These are phyloP conservation scores for Zasmidium angulare DNA, from an alignment of 2,329 filamentous ascomycete species.

Conservation along the genomic window DNA sequence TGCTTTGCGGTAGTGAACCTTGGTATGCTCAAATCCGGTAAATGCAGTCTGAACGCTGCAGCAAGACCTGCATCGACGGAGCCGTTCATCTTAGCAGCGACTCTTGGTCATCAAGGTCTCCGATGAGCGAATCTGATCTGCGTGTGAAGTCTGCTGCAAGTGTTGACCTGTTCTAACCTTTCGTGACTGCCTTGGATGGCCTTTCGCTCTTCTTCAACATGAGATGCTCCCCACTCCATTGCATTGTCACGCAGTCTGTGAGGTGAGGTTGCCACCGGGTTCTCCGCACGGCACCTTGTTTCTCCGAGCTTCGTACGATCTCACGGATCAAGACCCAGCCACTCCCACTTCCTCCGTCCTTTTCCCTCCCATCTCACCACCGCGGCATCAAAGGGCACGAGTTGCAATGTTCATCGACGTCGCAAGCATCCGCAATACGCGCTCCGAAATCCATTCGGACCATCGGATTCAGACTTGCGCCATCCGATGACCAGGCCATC, in stretches of 20 bases:
- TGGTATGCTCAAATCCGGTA: slow-evolving; percentile 60
- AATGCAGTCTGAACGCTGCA: slow-evolving; percentile 53
- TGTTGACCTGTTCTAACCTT: no score
- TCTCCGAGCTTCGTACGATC: slow-evolving; percentile 4
- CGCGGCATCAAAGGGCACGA: background rate
- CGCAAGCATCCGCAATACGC: background rate
- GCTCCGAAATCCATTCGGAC: background rate
- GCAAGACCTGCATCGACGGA: slow-evolving; percentile 17
- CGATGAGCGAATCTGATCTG: no score
- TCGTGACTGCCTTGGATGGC: no score
- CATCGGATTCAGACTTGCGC: background rate
- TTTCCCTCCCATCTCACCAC: background rate
- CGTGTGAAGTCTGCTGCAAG: no score
- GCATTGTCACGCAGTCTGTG: slow-evolving; percentile 7
- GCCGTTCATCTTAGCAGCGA: slow-evolving; percentile 5
- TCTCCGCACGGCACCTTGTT: slow-evolving; percentile 12
- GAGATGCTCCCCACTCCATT: no score
- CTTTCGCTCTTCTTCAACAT: no score
- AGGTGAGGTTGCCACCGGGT: slow-evolving; percentile 12
- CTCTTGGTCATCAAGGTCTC: no score
- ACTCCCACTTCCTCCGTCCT: background rate
- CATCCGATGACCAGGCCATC: no score
- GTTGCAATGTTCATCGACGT: background rate
- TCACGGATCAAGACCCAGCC: slow-evolving; percentile 1
- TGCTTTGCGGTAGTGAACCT: slow-evolving; percentile 63